These are phyloP conservation scores for Talaromyces sp. DNA, from an alignment of 2,329 filamentous ascomycete genomes.

Conservation along the genomic window DNA sequence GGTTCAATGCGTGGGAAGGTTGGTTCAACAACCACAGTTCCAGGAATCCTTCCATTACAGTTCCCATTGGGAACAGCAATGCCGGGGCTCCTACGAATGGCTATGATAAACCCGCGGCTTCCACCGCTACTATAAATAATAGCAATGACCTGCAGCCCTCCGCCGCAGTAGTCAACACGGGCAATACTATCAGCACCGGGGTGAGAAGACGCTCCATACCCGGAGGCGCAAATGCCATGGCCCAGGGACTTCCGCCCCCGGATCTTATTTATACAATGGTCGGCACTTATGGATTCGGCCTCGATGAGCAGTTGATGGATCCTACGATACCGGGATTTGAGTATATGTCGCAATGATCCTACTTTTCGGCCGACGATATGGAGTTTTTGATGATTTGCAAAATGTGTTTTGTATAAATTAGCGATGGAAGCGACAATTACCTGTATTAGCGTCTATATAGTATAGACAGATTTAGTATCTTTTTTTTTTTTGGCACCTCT, in stretches of 20 bases:
- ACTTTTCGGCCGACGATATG: background rate
- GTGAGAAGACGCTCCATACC: slow-evolving; percentile 30
- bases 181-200: background rate
- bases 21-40: slow-evolving; percentile 23
- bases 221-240: slow-evolving; percentile 42
- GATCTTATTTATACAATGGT: slow-evolving; percentile 44
- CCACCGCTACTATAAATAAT: background rate
- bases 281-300: slow-evolving; percentile 42
- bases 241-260: slow-evolving; percentile 40
- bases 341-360: slow-evolving; percentile 30
- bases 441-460: background rate
- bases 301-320: slow-evolving; percentile 42
- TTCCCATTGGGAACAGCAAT: background rate
- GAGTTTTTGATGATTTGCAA: background rate
- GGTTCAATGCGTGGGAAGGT: slow-evolving; percentile 40
- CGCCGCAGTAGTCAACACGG: background rate
- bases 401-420: too few relatives aligned
- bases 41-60: slow-evolving; percentile 9
- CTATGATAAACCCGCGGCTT: background rate
- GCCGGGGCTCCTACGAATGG: background rate
- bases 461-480: background rate
- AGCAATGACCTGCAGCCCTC: background rate
- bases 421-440: background rate
- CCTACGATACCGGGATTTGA: slow-evolving; percentile 43
- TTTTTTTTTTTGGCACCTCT: too few relatives aligned